Percentiles rank a stretch among this genome's conserved stretches.
phyloP scores from a whole-genome alignment of 495 filamentous ascomycete species.

The Cercophora scortea region DNA sequence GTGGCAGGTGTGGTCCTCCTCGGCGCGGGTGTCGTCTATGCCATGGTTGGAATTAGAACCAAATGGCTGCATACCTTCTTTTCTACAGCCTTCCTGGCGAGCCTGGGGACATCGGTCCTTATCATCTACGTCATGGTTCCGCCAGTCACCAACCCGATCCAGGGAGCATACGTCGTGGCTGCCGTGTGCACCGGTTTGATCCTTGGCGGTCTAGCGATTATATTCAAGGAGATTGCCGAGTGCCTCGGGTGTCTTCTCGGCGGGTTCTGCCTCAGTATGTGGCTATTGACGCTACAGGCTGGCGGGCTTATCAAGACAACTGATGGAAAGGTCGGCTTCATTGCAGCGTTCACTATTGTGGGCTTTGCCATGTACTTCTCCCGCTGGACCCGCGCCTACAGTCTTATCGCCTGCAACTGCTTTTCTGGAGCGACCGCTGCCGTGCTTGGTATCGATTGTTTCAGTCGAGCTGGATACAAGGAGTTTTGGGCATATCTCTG shows the following conservation, averaged over 20 bases:
- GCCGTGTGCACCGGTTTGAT: slow-evolving; percentile 65
- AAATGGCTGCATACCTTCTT: slow-evolving; percentile 77
- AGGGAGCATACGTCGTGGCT: slow-evolving; percentile 86
- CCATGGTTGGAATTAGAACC: slow-evolving; percentile 77
- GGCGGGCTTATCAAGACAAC: slow-evolving; percentile 63
- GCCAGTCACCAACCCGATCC: slow-evolving; percentile 65
- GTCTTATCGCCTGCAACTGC: slow-evolving; percentile 64
- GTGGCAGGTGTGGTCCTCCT: slow-evolving; percentile 74
- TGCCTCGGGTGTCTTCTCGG: slow-evolving; percentile 80
- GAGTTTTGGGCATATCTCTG: slow-evolving; percentile 97
- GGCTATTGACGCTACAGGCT: slow-evolving; percentile 69
- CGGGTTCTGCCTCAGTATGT: slow-evolving; percentile 86
- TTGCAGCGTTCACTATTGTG: slow-evolving; percentile 58
- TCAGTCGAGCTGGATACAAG: slow-evolving; percentile 78
- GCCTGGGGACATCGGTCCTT: slow-evolving; percentile 70
- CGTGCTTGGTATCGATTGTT: slow-evolving; percentile 85
- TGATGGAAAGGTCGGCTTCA: slow-evolving; percentile 62
- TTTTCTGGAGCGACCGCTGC: slow-evolving; percentile 75
- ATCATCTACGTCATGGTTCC: slow-evolving; percentile 87
- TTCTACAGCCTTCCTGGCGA: slow-evolving; percentile 64
- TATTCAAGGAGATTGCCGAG: slow-evolving; percentile 84
- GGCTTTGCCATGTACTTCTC: slow-evolving; percentile 72
- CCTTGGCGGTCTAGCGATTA: slow-evolving; percentile 65
- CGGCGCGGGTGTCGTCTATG: slow-evolving; percentile 56
- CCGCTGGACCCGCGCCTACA: slow-evolving; percentile 68